Conservation (phyloP, 1,284 basidiomycete genomes). For the Apiotrichum montevideense region DNA sequence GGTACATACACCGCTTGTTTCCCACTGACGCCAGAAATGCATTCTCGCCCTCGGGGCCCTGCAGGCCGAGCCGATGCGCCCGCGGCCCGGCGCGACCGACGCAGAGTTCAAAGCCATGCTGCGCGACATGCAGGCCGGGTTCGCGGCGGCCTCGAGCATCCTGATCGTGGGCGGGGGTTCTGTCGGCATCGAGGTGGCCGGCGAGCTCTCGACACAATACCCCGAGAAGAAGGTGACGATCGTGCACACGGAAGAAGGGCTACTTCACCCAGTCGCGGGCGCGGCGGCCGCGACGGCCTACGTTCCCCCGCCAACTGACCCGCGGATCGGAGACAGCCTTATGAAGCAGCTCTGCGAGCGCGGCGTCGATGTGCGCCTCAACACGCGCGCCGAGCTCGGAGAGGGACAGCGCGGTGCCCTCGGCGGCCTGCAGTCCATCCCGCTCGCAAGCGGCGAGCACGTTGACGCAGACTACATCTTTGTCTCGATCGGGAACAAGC, state of each 20-base stretch:
- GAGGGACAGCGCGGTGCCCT: constrained; percentile 10
- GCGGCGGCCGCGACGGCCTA: constrained; percentile 13
- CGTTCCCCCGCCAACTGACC: constrained; percentile 21
- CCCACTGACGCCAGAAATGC: constrained; percentile 21
- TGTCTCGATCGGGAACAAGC: constrained; percentile 45
- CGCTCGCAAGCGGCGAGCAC: constrained; percentile 29
- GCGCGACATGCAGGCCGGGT: constrained; percentile 30
- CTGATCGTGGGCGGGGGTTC: constrained; percentile 48
- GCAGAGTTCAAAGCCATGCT: constrained; percentile 24
- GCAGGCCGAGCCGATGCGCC: constrained; percentile 42
- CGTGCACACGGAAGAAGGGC: constrained; percentile 23
- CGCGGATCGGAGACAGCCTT: constrained; percentile 31
- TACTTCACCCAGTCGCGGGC: constrained; percentile 21
- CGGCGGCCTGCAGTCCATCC: constrained; percentile 28
- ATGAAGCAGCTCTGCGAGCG: constrained; percentile 32
- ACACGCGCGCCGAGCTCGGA: constrained; percentile 33
- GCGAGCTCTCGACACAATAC: constrained; percentile 21
- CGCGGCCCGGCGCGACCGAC: constrained; percentile 22
- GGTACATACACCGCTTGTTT: constrained; percentile 22
- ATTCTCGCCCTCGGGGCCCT: constrained; percentile 40
- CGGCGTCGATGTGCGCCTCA: constrained; percentile 40
- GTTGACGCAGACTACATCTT: constrained; percentile 49
- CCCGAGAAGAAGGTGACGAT: constrained; percentile 31
- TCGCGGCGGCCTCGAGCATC: constrained; percentile 35
- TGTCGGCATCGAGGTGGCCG: constrained; percentile 50